Conservation (phyloP, 225 moss, liverwort and hornwort species). For the Antitrichia curtipendula region DNA sequence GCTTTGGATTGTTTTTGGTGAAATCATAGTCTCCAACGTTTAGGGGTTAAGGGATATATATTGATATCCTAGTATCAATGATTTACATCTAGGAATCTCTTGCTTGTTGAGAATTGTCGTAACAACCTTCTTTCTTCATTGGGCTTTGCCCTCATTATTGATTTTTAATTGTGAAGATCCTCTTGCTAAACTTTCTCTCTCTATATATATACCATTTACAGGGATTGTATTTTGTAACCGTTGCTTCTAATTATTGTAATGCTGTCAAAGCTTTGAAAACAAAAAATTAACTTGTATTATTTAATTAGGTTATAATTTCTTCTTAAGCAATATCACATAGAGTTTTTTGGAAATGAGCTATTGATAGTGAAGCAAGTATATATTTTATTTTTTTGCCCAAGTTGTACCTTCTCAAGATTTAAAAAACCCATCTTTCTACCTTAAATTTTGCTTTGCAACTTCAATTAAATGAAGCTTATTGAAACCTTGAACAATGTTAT, state of each 20-base stretch:
- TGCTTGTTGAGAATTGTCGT: not conserved
- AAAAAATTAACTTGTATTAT: no score
- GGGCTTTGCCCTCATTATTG: no score
- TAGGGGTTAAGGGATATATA: no score
- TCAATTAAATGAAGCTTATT: not conserved
- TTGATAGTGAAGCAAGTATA: not conserved
- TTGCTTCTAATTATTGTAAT: not conserved
- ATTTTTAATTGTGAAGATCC: fast-evolving
- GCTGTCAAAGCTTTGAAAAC: not conserved
- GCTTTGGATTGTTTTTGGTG: no score
- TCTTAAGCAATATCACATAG: not conserved
- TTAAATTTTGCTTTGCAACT: not conserved
- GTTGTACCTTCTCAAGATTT: not conserved
- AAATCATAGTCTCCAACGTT: no score
- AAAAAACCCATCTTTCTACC: no score
- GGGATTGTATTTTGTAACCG: not conserved
- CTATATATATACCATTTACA: fast-evolving
- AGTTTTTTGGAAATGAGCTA: not conserved
- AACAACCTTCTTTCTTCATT: not conserved
- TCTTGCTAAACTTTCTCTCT: not conserved
- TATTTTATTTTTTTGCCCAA: fast-evolving
- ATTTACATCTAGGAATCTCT: not conserved
- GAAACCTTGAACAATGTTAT: no score
- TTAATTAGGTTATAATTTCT: not conserved
- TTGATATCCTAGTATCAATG: not conserved